Base-by-base conservation (phyloP, 768 basidiomycete genomes). In the Mycena latifolia region DNA sequence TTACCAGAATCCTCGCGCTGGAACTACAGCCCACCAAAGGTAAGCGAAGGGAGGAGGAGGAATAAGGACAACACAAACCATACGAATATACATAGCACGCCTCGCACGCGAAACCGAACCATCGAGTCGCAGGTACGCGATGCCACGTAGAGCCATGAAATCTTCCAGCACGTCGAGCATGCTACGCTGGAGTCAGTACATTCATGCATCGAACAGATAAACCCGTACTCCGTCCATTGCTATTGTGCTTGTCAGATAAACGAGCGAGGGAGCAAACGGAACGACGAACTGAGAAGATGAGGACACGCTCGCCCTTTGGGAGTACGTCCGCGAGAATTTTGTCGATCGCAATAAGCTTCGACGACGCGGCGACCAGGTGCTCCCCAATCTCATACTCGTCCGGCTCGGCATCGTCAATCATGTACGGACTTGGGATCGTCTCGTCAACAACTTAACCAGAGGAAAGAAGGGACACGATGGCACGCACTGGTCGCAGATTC, bases 151-250 rank as follows among this genome's bases (percentile, higher is more conserved):
- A 15, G 78, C 77, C 80, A 92, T 82, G 74, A 87, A 89, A 65
- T 93, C 92, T 71, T 91, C 89, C 5, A 92, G 73, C 39, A 90
- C 71, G 64, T 92, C 88, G 61, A 93, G 83, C 86, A 92, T 91
- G 56, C 88, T 88, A 54, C 50, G 70, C 15, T 5, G 73, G 15
- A 2, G n/a, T 67, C 29, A 69, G 61, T 56, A 31, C 18, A 41
- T 24, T 46, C 29, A 55, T 31, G 29, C 29, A 17, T 1, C 33
- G 24, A 7, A 47, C 5, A 50, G 9, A 45, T 39, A 25, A 33
- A 6, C 15, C 64, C 76, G 60, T 70, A 85, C 86, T 73, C 78
- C 2, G 85, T 87, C 86, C 86, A 89, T 87, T 89, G 88, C 85
- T 88, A 72, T 63, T 31, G 75, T 29, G 12, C 17, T 22, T 58